phyloP scores from a whole-genome alignment of 345 rosid genomes.

The Eucalyptus regnans region DNA sequence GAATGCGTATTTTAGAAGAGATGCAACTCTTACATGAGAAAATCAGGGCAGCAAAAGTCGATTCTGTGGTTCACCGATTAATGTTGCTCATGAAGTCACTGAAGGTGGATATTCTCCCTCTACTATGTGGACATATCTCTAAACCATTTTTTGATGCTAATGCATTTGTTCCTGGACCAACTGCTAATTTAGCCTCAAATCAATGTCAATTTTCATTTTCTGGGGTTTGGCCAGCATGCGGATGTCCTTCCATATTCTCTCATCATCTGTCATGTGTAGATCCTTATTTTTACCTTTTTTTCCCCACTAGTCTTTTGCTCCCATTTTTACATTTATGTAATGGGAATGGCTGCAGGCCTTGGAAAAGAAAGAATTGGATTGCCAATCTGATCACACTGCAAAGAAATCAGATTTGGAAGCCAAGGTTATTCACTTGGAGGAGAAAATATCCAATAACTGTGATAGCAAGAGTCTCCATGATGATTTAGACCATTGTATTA shows the following conservation, averaged over 20 bases:
- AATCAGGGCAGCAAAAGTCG: constrained; percentile 11
- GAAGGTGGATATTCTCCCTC: constrained; percentile 18
- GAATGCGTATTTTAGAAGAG: constrained; percentile 10
- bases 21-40: constrained; percentile 26
- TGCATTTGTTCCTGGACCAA: not conserved
- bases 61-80: constrained; percentile 24
- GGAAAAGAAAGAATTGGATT: constrained; percentile 30
- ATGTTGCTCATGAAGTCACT: constrained; percentile 24
- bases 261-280: not conserved
- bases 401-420: constrained; percentile 31
- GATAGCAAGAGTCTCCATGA: constrained; percentile 13
- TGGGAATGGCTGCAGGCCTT: constrained; percentile 18
- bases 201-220: not conserved
- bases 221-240: not conserved
- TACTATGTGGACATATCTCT: not conserved
- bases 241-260: not conserved
- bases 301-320: not conserved
- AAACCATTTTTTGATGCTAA: not conserved
- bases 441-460: constrained; percentile 16
- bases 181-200: not conserved
- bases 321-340: not conserved
- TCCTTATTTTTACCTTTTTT: not conserved
- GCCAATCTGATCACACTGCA: constrained; percentile 15
- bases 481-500: constrained; percentile 23
- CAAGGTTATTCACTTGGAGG: constrained; percentile 33